Evolutionary conservation across 148 eudicot species (phyloP).

Genomic region (Fagopyrum esculentum): DNA sequence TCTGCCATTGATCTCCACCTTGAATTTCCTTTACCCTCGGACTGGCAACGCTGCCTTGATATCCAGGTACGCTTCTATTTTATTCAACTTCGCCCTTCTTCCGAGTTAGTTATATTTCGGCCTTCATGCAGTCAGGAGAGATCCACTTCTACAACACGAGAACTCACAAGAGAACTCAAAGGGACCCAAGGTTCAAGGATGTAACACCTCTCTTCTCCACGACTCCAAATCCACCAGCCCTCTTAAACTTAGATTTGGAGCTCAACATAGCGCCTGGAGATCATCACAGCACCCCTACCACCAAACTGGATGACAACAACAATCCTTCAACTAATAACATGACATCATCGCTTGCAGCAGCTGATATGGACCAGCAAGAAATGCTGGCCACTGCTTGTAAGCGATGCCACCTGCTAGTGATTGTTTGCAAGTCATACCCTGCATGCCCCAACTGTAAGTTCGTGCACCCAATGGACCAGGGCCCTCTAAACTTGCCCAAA

Average conservation of each 20-base stretch:
- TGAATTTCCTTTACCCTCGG: conserved; percentile 1
- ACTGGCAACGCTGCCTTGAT: conserved; percentile 11
- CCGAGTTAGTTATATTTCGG: background rate
- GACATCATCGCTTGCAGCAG: background rate
- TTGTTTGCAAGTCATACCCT: conserved; percentile 53
- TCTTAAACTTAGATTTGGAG: conserved; percentile 54
- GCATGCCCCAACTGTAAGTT: conserved; percentile 61
- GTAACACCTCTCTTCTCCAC: background rate
- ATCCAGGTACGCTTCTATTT: conserved; percentile 5
- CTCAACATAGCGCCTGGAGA: conserved; percentile 42
- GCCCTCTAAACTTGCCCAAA: conserved; percentile 16
- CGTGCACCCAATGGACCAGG: conserved; percentile 40
- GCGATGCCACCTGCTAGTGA: conserved; percentile 57
- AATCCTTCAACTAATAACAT: background rate
- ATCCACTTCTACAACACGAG: conserved; percentile 35
- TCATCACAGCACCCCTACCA: background rate
- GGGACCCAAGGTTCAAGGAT: conserved; percentile 29
- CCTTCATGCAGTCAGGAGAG: conserved; percentile 10
- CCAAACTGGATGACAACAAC: background rate
- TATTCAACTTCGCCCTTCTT: background rate
- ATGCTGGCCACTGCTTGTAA: conserved; percentile 52
- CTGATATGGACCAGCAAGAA: conserved; percentile 20
- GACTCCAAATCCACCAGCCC: conserved; percentile 13
- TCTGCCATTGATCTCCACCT: conserved; percentile 1
- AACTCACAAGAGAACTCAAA: conserved; percentile 39